phyloP scores from a whole-genome alignment of 768 basidiomycete genomes.

The Aureoboletus auriporus region DNA sequence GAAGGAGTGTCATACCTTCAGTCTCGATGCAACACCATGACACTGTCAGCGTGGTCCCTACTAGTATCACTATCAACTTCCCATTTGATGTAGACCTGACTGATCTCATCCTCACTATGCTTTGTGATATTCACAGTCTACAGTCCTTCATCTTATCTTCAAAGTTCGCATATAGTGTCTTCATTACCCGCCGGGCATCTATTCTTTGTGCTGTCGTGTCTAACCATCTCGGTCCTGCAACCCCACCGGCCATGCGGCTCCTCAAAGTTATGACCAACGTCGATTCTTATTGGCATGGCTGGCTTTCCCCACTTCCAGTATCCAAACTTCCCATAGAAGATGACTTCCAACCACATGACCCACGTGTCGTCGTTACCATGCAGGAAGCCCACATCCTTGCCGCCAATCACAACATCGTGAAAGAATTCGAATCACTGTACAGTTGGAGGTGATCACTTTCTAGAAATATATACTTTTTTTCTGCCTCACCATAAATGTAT shows the following conservation, averaged over 20 bases:
- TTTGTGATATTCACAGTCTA: constrained; percentile 9
- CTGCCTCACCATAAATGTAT: neutral
- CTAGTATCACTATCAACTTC: neutral
- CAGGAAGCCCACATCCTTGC: constrained; percentile 14
- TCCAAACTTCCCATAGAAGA: constrained; percentile 12
- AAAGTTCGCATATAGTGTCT: constrained; percentile 16
- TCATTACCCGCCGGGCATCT: constrained; percentile 7
- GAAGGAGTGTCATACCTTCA: no score
- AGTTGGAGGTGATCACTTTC: constrained; percentile 18
- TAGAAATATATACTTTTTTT: neutral
- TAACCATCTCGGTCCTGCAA: constrained; percentile 11
- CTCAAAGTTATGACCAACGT: constrained; percentile 12
- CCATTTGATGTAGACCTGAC: constrained; percentile 11
- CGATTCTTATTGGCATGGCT: constrained; percentile 15
- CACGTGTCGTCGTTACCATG: neutral
- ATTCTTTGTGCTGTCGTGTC: constrained; percentile 12
- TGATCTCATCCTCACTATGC: constrained; percentile 8
- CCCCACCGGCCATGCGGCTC: constrained; percentile 11
- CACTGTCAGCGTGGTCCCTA: no score
- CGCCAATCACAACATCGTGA: constrained; percentile 13
- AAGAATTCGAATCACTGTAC: constrained; percentile 12
- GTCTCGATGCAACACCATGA: no score
- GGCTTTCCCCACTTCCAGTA: constrained; percentile 8
- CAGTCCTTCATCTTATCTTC: constrained; percentile 12
- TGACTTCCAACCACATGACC: neutral